phyloP scores from a whole-genome alignment of 2,329 filamentous ascomycete genomes.

The Uncinocarpus reesii region DNA sequence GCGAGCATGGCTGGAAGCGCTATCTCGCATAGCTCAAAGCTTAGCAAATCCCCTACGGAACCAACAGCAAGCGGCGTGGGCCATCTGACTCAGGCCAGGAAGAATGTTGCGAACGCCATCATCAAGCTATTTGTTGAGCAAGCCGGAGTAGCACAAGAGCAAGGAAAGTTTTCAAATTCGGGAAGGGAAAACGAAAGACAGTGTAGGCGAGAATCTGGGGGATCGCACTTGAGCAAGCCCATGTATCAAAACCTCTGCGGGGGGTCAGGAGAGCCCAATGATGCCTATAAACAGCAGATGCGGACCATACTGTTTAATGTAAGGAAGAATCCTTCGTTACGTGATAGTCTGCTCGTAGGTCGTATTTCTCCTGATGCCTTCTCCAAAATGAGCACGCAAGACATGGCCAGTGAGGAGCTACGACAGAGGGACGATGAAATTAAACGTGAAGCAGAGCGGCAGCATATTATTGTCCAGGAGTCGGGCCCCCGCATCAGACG shows the following conservation, averaged over 20 bases:
- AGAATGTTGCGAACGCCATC: constrained; percentile 59
- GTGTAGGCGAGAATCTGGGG: constrained; percentile 58
- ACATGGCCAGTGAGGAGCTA: constrained; percentile 84
- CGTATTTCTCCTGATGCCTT: constrained; percentile 63
- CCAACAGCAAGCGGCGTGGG: constrained; percentile 34
- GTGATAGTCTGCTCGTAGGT: constrained; percentile 62
- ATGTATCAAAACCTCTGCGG: constrained; percentile 46
- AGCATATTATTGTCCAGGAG: constrained; percentile 68
- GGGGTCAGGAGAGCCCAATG: constrained; percentile 43
- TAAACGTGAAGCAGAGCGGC: constrained; percentile 47
- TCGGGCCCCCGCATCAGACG: constrained; percentile 68
- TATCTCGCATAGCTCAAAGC: constrained; percentile 24
- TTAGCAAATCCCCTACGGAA: constrained; percentile 26
- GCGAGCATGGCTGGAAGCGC: constrained; percentile 24
- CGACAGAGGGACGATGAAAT: constrained; percentile 53
- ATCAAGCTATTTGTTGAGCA: constrained; percentile 58
- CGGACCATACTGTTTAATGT: constrained; percentile 74
- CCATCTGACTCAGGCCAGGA: constrained; percentile 54
- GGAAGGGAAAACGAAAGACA: constrained; percentile 53
- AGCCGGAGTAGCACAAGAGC: constrained; percentile 57
- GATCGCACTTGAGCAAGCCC: constrained; percentile 69
- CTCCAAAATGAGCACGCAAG: constrained; percentile 77
- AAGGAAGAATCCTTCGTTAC: constrained; percentile 74
- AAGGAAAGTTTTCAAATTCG: constrained; percentile 53
- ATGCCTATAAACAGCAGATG: constrained; percentile 53